Percentiles rank a stretch among this genome's conserved stretches.
phyloP scores from a whole-genome alignment of 129 eudicot species.

The Glebionis coronaria region DNA sequence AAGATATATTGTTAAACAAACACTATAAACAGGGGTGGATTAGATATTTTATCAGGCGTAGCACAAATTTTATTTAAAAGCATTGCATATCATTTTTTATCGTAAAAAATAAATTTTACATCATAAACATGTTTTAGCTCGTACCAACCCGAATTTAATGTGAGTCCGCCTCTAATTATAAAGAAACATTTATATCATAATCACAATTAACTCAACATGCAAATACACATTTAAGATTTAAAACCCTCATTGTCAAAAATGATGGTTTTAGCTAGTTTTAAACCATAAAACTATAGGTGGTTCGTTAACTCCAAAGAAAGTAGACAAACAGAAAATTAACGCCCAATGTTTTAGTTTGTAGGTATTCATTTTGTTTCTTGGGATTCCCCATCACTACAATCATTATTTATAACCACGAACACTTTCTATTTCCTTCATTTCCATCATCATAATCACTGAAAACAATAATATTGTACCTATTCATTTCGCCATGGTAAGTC shows the following conservation, averaged over 20 bases:
- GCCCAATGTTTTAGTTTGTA: slow-evolving; percentile 39
- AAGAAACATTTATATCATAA: too few species aligned
- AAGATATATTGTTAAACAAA: too few species aligned
- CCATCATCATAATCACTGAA: background rate
- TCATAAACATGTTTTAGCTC: too few species aligned
- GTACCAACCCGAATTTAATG: too few species aligned
- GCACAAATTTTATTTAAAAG: too few species aligned
- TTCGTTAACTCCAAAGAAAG: slow-evolving; percentile 35
- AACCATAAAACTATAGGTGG: slow-evolving; percentile 7
- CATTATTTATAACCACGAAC: slow-evolving; percentile 9
- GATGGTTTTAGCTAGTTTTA: too few species aligned
- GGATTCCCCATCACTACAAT: slow-evolving; percentile 21
- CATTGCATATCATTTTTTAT: too few species aligned
- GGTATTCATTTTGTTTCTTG: slow-evolving; percentile 31
- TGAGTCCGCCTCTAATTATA: too few species aligned
- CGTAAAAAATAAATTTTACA: too few species aligned
- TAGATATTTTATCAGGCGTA: too few species aligned
- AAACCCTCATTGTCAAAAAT: slow-evolving; percentile 17
- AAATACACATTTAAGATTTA: too few species aligned
- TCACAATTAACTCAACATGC: background rate
- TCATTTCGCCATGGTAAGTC: slow-evolving; percentile 28
- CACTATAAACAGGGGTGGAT: too few species aligned
- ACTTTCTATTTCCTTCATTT: background rate
- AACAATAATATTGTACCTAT: background rate
- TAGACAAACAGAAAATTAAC: background rate